A percentile compares a stretch with the other conserved stretches of the same genome.
Evolutionary conservation across 2,329 filamentous ascomycete genomes (phyloP).

Genomic region (Tolypocladium tropicale): DNA sequence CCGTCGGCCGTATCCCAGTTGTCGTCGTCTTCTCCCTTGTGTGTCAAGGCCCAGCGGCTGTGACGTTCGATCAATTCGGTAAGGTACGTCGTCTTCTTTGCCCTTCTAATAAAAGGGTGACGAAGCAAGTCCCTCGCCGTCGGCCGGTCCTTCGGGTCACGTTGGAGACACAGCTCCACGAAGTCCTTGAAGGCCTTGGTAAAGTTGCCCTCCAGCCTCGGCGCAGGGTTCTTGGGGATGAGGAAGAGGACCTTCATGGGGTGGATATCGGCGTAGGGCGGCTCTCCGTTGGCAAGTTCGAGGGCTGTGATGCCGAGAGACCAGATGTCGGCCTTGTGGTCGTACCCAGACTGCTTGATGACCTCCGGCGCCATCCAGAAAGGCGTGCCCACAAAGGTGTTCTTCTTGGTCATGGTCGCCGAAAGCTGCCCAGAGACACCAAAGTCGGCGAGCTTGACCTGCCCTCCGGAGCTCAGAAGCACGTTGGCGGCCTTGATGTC

Average conservation of each 20-base stretch:
- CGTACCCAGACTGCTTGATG: slow-evolving; percentile 96
- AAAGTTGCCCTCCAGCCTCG: slow-evolving; percentile 70
- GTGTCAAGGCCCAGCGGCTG: slow-evolving; percentile 73
- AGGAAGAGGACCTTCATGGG: slow-evolving; percentile 97
- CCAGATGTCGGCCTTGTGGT: slow-evolving; percentile 97
- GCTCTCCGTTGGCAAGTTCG: slow-evolving; percentile 83
- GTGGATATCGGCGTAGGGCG: slow-evolving; percentile 91
- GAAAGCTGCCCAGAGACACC: slow-evolving; percentile 93
- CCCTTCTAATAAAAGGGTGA: slow-evolving; percentile 81
- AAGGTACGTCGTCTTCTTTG: slow-evolving; percentile 92
- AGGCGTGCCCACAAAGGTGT: slow-evolving; percentile 94
- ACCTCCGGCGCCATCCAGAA: slow-evolving; percentile 99
- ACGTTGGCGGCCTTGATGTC: slow-evolving; percentile 98
- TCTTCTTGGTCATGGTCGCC: slow-evolving; percentile 99
- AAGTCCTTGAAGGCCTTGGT: slow-evolving; percentile 79
- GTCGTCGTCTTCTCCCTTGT: slow-evolving; percentile 63
- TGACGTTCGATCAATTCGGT: slow-evolving; percentile 92
- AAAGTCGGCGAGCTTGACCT: slow-evolving; percentile 96
- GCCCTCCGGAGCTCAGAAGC: slow-evolving; percentile 76
- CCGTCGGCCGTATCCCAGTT: slow-evolving; percentile 43
- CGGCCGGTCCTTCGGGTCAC: slow-evolving; percentile 82
- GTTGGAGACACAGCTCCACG: slow-evolving; percentile 70
- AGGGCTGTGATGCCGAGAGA: slow-evolving; percentile 90
- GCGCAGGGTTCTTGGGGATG: slow-evolving; percentile 89
- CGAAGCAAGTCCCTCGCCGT: slow-evolving; percentile 78